Evolutionary conservation across 345 rosid species (phyloP).

Genomic region (Erucastrum elatum): DNA sequence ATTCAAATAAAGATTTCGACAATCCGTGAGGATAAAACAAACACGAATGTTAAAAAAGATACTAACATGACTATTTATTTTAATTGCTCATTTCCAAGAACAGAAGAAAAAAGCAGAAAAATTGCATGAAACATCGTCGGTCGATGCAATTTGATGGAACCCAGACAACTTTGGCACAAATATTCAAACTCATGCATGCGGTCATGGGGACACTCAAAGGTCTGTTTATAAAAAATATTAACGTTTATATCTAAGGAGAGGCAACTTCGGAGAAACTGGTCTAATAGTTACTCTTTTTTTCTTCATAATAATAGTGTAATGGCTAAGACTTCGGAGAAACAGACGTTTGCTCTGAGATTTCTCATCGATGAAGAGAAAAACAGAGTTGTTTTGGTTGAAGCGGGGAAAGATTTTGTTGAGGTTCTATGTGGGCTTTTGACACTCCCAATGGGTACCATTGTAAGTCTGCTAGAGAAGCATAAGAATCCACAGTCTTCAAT

Average conservation of each 20-base stretch:
- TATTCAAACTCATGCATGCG: neutral
- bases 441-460: slow-evolving; percentile 31
- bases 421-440: slow-evolving; percentile 30
- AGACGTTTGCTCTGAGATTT: slow-evolving; percentile 26
- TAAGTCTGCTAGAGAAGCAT: slow-evolving; percentile 24
- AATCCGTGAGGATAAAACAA: too few relatives aligned
- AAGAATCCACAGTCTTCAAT: neutral
- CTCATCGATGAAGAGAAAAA: slow-evolving; percentile 24
- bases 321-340: neutral
- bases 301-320: neutral
- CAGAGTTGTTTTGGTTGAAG: slow-evolving; percentile 37
- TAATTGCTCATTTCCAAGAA: too few relatives aligned
- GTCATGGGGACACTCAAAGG: neutral
- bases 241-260: neutral
- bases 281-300: neutral
- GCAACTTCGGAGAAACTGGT: neutral
- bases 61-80: too few relatives aligned
- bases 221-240: neutral
- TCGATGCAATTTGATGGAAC: neutral
- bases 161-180: too few relatives aligned
- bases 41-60: too few relatives aligned
- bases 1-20: too few relatives aligned
- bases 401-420: slow-evolving; percentile 37
- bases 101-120: too few relatives aligned
- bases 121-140: too few relatives aligned